Conservation (phyloP, 768 basidiomycete species). For the Tulasnella sp. region DNA sequence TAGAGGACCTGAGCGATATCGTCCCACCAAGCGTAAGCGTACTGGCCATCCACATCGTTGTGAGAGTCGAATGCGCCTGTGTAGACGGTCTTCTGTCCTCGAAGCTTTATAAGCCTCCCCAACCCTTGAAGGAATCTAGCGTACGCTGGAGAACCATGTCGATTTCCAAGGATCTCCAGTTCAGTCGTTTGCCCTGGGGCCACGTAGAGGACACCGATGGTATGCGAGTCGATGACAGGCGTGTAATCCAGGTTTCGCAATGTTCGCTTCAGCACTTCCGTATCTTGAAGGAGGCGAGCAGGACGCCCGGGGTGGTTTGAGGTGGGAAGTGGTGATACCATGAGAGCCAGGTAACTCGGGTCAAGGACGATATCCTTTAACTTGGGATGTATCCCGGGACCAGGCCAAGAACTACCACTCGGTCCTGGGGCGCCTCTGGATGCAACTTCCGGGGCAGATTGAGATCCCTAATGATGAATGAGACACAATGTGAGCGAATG, state of each 20-base stretch:
- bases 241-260: slow-evolving; percentile 65
- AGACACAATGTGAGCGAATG: no score
- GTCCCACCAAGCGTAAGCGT: slow-evolving; percentile 99
- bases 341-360: slow-evolving; percentile 75
- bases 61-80: slow-evolving; percentile 77
- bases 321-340: slow-evolving; percentile 68
- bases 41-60: slow-evolving; percentile 80
- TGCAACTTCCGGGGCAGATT: no score
- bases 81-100: slow-evolving; percentile 86
- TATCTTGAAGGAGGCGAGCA: slow-evolving; percentile 36
- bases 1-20: slow-evolving; percentile 92
- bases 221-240: slow-evolving; percentile 95
- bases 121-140: slow-evolving; percentile 86
- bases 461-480: no score
- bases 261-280: slow-evolving; percentile 45
- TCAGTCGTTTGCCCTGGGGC: slow-evolving; percentile 83
- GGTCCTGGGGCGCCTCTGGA: slow-evolving; percentile 31
- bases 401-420: slow-evolving; percentile 81
- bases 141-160: slow-evolving; percentile 89
- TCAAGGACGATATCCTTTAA: slow-evolving; percentile 79
- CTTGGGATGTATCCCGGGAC: slow-evolving; percentile 75
- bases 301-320: slow-evolving; percentile 34
- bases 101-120: slow-evolving; percentile 76
- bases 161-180: slow-evolving; percentile 76
- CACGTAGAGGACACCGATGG: slow-evolving; percentile 93